phyloP scores from a whole-genome alignment of 2,329 filamentous ascomycete genomes.

The Ceratocystis papillata region DNA sequence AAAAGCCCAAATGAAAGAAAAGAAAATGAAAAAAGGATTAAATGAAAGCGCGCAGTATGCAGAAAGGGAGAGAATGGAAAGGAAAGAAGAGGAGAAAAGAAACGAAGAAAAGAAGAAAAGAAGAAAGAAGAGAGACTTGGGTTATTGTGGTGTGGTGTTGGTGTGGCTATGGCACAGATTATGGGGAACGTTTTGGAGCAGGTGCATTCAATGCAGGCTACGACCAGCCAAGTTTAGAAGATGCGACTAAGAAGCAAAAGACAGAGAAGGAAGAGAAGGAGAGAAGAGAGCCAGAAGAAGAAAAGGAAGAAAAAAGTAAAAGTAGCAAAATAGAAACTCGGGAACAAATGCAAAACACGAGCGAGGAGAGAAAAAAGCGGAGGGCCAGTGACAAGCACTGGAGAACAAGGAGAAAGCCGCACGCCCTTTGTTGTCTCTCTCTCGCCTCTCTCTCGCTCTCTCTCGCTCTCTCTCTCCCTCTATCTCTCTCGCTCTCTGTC shows the following conservation, averaged over 20 bases:
- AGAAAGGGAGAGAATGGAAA: background rate
- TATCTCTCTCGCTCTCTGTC: background rate
- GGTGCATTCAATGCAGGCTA: conserved; percentile 14
- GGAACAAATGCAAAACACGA: background rate
- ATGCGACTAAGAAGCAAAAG: background rate
- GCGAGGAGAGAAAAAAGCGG: background rate
- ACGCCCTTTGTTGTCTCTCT: background rate
- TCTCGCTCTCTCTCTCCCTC: background rate
- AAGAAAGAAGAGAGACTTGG: background rate
- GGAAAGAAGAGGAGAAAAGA: background rate
- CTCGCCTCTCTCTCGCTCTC: background rate
- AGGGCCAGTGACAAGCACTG: background rate
- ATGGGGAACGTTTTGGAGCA: conserved; percentile 9
- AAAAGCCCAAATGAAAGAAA: conserved; percentile 20
- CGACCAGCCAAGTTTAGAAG: conserved; percentile 11
- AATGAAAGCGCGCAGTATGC: background rate
- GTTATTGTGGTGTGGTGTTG: background rate
- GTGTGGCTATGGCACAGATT: conserved; percentile 20
- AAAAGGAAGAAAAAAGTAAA: conserved; percentile 8
- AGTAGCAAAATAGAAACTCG: conserved; percentile 5
- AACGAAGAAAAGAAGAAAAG: background rate
- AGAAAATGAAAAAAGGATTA: conserved; percentile 21
- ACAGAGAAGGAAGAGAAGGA: background rate
- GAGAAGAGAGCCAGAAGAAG: background rate
- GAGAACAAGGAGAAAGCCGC: background rate